These are phyloP conservation scores for Withania somnifera DNA, from an alignment of 305 asterid species.

Conservation along the genomic window DNA sequence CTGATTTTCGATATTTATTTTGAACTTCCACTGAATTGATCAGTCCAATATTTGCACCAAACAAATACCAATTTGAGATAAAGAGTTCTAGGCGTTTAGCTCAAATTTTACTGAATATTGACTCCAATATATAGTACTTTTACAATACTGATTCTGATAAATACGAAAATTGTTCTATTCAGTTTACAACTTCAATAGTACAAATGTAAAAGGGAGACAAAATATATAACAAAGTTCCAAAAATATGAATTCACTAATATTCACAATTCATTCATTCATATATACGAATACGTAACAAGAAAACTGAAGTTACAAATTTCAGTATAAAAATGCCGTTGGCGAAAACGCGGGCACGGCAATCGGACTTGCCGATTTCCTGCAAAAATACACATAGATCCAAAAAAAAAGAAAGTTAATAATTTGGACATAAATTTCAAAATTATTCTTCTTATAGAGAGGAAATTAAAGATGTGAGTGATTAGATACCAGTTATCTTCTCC, in stretches of 20 bases:
- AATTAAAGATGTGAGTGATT: not conserved
- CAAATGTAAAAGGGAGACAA: not conserved
- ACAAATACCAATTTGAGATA: not conserved
- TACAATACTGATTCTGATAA: not conserved
- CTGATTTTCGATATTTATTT: no score
- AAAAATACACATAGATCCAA: not conserved
- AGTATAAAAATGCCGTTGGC: conserved; percentile 14
- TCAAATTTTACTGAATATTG: not conserved
- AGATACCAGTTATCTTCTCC: conserved; percentile 11
- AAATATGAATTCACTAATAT: not conserved
- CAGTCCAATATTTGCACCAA: not conserved
- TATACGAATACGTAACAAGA: not conserved
- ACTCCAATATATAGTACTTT: not conserved
- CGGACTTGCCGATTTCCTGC: conserved; percentile 14
- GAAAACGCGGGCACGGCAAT: conserved; percentile 18
- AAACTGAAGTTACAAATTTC: not conserved
- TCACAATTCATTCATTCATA: not conserved
- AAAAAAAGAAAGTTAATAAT: not conserved
- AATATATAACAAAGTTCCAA: not conserved
- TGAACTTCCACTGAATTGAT: not conserved
- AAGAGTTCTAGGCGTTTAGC: not conserved
- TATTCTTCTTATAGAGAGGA: not conserved
- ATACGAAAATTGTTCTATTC: not conserved
- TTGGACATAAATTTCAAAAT: not conserved
- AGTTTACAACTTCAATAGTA: not conserved